phyloP scores from a whole-genome alignment of 768 basidiomycete genomes.

The Hypsizygus marmoreus region DNA sequence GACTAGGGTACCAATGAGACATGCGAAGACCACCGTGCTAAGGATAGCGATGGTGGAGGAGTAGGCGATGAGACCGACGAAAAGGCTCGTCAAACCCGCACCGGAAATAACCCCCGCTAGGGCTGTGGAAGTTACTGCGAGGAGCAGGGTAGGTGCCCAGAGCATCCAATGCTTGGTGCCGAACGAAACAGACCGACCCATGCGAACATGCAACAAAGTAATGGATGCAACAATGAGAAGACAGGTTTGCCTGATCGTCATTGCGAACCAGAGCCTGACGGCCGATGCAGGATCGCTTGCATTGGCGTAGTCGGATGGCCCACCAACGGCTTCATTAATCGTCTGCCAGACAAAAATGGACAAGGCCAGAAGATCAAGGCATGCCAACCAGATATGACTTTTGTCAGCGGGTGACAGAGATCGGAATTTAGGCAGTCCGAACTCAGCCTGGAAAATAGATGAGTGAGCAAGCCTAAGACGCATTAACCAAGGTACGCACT shows the following conservation, averaged over 20 bases:
- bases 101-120: constrained; percentile 60
- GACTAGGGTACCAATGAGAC: constrained; percentile 62
- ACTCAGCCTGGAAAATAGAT: constrained; percentile 59
- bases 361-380: constrained; percentile 64
- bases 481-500: constrained; percentile 39
- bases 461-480: constrained; percentile 15
- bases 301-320: constrained; percentile 43
- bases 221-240: constrained; percentile 61
- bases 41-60: constrained; percentile 51
- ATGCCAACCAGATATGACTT: constrained; percentile 72
- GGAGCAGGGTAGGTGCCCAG: constrained; percentile 63
- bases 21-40: constrained; percentile 56
- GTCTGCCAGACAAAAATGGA: constrained; percentile 68
- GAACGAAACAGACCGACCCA: constrained; percentile 70
- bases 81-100: constrained; percentile 54
- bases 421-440: constrained; percentile 70
- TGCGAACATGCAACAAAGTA: constrained; percentile 69
- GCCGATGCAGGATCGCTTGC: constrained; percentile 54
- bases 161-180: constrained; percentile 74
- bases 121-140: constrained; percentile 57
- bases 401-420: constrained; percentile 70
- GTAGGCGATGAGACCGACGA: constrained; percentile 63
- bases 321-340: constrained; percentile 50
- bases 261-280: constrained; percentile 66
- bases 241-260: constrained; percentile 69